Evolutionary conservation across 2,329 filamentous ascomycete species (phyloP).

Genomic region (Cladophialophora bantiana): DNA sequence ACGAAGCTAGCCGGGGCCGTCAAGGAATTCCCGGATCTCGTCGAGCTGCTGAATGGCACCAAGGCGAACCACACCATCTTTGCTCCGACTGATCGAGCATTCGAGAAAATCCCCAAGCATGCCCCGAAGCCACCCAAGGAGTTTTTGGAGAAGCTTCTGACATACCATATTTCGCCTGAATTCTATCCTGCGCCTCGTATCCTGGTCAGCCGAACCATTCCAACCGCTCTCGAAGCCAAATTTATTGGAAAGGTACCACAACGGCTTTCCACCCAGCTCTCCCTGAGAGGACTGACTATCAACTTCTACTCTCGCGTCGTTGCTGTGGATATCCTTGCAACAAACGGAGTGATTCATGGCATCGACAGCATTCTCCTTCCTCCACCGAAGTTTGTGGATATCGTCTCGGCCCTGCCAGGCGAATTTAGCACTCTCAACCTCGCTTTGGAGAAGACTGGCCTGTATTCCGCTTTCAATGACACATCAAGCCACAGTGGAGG

Average conservation of each 20-base stretch:
- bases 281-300: constrained; percentile 69
- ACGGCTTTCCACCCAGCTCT: constrained; percentile 72
- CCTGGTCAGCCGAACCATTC: constrained; percentile 75
- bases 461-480: constrained; percentile 67
- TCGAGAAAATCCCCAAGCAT: constrained; percentile 68
- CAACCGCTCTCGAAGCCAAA: constrained; percentile 68
- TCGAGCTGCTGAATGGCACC: constrained; percentile 76
- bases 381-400: constrained; percentile 69
- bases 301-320: constrained; percentile 80
- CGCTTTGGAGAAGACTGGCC: constrained; percentile 75
- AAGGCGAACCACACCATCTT: constrained; percentile 79
- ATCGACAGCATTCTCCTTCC: constrained; percentile 78
- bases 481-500: constrained; percentile 65
- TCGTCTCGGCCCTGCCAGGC: constrained; percentile 70
- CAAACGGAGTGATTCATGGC: constrained; percentile 72
- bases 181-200: constrained; percentile 71
- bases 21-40: constrained; percentile 73
- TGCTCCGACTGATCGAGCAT: constrained; percentile 77
- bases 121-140: constrained; percentile 72
- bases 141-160: constrained; percentile 70
- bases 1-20: constrained; percentile 79
- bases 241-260: constrained; percentile 71
- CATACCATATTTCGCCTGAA: constrained; percentile 77
- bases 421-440: constrained; percentile 81
- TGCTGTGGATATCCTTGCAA: constrained; percentile 71